A percentile compares a stretch with the other conserved stretches of the same genome.
Conservation (phyloP, 1,139 yeast species). For the Groenewaldozyma auringiensis region DNA sequence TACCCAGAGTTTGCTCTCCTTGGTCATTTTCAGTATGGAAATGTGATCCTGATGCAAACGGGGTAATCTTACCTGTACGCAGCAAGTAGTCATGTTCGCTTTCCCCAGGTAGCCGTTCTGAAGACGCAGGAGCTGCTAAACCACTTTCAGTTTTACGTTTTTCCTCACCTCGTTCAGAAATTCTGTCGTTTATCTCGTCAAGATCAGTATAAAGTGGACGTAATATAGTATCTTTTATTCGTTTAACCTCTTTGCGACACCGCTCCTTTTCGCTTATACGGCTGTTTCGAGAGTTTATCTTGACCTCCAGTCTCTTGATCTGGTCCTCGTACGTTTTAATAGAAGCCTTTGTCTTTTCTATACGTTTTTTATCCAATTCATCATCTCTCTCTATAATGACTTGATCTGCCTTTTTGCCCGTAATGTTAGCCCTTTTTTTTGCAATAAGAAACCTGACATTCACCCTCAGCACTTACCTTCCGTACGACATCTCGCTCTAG, state of each 20-base stretch:
- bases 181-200: constrained; percentile 53
- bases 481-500: constrained; percentile 64
- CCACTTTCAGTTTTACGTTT: constrained; percentile 12
- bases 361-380: constrained; percentile 66
- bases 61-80: constrained; percentile 89
- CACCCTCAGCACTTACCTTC: constrained; percentile 17
- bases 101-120: constrained; percentile 52
- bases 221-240: constrained; percentile 47
- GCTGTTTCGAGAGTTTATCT: constrained; percentile 46
- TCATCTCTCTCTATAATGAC: constrained; percentile 54
- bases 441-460: background rate
- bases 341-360: constrained; percentile 50
- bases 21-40: constrained; percentile 30
- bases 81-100: constrained; percentile 71
- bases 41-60: constrained; percentile 68
- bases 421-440: background rate
- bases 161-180: constrained; percentile 29
- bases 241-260: constrained; percentile 47
- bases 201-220: constrained; percentile 51
- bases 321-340: constrained; percentile 37
- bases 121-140: constrained; percentile 12
- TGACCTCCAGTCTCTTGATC: constrained; percentile 41
- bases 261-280: constrained; percentile 59
- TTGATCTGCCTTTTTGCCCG: constrained; percentile 56
- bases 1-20: constrained; percentile 3